Evolutionary conservation across 306 rosid species (phyloP).

Genomic region (Mimosa bimucronata): DNA sequence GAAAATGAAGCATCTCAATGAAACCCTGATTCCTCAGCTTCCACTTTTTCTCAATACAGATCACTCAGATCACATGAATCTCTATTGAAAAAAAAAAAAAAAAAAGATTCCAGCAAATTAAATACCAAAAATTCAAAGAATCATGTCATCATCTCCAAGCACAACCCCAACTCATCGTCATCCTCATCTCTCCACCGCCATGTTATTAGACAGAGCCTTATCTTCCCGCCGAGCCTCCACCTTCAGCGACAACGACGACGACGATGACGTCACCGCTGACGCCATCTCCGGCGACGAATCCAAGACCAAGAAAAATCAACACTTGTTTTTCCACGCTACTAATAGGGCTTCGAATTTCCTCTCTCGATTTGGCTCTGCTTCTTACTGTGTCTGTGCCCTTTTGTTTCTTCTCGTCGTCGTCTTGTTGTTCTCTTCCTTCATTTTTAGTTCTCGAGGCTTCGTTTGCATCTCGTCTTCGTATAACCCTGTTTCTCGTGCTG

Average conservation of each 20-base stretch:
- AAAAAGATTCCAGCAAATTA: no score
- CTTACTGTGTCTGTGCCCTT: conserved; percentile 51
- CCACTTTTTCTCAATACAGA: no score
- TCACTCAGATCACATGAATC: no score
- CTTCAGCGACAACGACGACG: conserved; percentile 46
- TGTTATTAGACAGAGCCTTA: conserved; percentile 65
- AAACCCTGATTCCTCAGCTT: no score
- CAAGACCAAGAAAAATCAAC: conserved; percentile 66
- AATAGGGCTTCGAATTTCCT: conserved; percentile 58
- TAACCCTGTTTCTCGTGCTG: conserved; percentile 62
- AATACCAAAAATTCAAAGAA: no score
- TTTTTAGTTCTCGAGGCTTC: conserved; percentile 72
- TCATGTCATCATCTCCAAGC: conserved; percentile 30
- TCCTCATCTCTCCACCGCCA: conserved; percentile 34
- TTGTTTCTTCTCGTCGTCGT: conserved; percentile 44
- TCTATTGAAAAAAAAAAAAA: no score
- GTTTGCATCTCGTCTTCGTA: conserved; percentile 71
- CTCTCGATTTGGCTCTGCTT: conserved; percentile 51
- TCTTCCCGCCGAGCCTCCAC: conserved; percentile 71
- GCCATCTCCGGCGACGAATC: conserved; percentile 47
- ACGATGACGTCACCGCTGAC: conserved; percentile 13
- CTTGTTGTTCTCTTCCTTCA: conserved; percentile 47
- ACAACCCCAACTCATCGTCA: conserved; percentile 39
- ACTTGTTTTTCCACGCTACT: conserved; percentile 51
- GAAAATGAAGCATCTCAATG: no score